A percentile compares a stretch with the other conserved stretches of the same genome.
phyloP scores from a whole-genome alignment of 1,284 basidiomycete genomes.

The Ustilago tritici region DNA sequence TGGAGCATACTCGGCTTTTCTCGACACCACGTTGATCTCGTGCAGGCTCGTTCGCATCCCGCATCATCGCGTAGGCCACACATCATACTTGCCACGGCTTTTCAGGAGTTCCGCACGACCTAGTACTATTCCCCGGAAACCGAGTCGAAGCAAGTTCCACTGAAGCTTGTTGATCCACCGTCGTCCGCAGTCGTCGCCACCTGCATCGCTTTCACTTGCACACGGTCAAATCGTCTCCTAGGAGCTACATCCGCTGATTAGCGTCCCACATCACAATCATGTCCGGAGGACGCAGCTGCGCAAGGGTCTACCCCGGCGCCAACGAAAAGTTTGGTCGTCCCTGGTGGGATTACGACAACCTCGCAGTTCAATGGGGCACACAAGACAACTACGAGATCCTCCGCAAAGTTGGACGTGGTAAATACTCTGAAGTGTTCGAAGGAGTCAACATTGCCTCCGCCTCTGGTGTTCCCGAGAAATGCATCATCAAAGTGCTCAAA shows the following conservation, averaged over 20 bases:
- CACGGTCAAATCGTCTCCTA: not conserved
- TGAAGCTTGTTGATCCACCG: too few relatives aligned
- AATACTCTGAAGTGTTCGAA: conserved; percentile 84
- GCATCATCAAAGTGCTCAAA: conserved; percentile 98
- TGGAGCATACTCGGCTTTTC: too few relatives aligned
- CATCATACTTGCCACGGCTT: too few relatives aligned
- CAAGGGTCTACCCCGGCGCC: conserved; percentile 74
- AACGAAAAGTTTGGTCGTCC: conserved; percentile 74
- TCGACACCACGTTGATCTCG: too few relatives aligned
- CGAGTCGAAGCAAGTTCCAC: too few relatives aligned
- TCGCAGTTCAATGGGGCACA: conserved; percentile 68
- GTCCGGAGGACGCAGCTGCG: conserved; percentile 59
- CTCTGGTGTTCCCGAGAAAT: conserved; percentile 80
- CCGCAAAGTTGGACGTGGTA: conserved; percentile 93
- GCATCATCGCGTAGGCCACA: too few relatives aligned
- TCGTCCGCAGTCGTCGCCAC: too few relatives aligned
- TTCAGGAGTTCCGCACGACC: too few relatives aligned
- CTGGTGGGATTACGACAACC: conserved; percentile 76
- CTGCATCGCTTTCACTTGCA: not conserved
- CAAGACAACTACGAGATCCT: conserved; percentile 99
- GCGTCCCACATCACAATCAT: conserved; percentile 22
- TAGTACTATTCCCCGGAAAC: too few relatives aligned
- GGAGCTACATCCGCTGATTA: not conserved
- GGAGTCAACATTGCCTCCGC: conserved; percentile 88
- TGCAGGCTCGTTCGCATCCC: too few relatives aligned